phyloP scores from a whole-genome alignment of 2,329 filamentous ascomycete species.

The Calonectria crousiana region DNA sequence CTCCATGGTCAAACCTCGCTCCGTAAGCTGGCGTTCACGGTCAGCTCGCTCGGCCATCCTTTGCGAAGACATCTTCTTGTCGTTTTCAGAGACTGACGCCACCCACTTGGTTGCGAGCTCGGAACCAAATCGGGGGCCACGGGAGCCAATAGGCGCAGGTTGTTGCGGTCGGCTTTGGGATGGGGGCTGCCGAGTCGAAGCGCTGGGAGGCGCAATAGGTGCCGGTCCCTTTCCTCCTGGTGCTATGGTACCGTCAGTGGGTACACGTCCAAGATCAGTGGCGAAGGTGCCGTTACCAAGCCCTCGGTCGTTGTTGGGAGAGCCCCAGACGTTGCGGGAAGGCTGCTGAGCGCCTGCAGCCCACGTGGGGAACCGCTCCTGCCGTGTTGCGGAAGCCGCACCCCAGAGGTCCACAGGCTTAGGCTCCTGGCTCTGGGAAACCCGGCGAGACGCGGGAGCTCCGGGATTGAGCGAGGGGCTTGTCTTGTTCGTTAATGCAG shows the following conservation, averaged over 20 bases:
- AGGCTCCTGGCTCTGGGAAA: constrained; percentile 49
- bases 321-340: constrained; percentile 78
- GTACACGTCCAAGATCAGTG: constrained; percentile 66
- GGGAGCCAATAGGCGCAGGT: constrained; percentile 49
- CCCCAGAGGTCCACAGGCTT: constrained; percentile 54
- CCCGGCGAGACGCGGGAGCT: constrained; percentile 41
- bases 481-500: constrained; percentile 27
- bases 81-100: constrained; percentile 57
- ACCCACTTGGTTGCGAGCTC: constrained; percentile 58
- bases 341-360: constrained; percentile 56
- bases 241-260: constrained; percentile 52
- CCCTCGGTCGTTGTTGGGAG: constrained; percentile 76
- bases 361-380: constrained; percentile 67
- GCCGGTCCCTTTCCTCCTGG: constrained; percentile 56
- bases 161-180: constrained; percentile 46
- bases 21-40: constrained; percentile 57
- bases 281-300: constrained; percentile 85
- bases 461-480: constrained; percentile 31
- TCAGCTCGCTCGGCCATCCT: constrained; percentile 55
- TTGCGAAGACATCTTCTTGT: constrained; percentile 58
- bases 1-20: constrained; percentile 58
- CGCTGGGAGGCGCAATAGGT: constrained; percentile 57
- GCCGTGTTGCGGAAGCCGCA: constrained; percentile 50
- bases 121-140: constrained; percentile 45
- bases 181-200: constrained; percentile 35